Percentiles rank a stretch among this genome's conserved stretches.
Conservation (phyloP, 176 grass and related monocot species). For the Puya raimondii region DNA sequence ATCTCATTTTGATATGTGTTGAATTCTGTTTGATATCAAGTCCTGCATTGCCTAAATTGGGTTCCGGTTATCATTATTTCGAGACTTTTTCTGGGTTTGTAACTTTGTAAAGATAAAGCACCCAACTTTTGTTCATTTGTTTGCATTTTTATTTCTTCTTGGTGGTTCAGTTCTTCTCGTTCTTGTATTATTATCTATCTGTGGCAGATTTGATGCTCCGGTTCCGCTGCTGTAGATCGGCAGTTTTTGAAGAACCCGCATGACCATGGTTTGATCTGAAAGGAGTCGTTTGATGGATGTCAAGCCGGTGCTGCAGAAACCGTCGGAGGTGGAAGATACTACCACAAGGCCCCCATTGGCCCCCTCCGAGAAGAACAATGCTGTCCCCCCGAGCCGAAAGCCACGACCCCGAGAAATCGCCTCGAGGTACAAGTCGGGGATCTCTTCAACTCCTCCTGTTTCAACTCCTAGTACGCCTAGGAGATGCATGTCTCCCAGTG, state of each 20-base stretch:
- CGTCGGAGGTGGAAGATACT: conserved; percentile 33
- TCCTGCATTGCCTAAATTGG: neutral
- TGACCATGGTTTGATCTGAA: conserved; percentile 51
- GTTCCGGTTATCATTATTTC: neutral
- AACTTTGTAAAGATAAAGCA: neutral
- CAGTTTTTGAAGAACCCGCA: conserved; percentile 9
- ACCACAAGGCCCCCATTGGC: conserved; percentile 40
- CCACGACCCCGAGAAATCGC: conserved; percentile 29
- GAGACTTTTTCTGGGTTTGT: neutral
- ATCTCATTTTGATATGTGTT: neutral
- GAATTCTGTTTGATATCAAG: neutral
- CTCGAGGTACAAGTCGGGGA: conserved; percentile 57
- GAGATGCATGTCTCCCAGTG: conserved; percentile 50
- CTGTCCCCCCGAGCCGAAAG: conserved; percentile 18
- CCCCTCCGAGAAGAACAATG: conserved; percentile 83
- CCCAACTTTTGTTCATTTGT: neutral
- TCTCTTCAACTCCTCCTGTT: conserved; percentile 17
- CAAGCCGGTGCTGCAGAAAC: conserved; percentile 21
- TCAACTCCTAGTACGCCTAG: conserved; percentile 25
- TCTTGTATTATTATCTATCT: conserved; percentile 11
- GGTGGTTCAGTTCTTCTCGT: conserved; percentile 4
- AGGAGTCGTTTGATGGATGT: conserved; percentile 41
- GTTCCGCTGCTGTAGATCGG: neutral
- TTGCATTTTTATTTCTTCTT: neutral
- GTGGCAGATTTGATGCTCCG: conserved; percentile 23